A percentile compares a stretch with the other conserved stretches of the same genome.
phyloP scores from a whole-genome alignment of 352 stramenopile genomes.

The Globisporangium nagaii region DNA sequence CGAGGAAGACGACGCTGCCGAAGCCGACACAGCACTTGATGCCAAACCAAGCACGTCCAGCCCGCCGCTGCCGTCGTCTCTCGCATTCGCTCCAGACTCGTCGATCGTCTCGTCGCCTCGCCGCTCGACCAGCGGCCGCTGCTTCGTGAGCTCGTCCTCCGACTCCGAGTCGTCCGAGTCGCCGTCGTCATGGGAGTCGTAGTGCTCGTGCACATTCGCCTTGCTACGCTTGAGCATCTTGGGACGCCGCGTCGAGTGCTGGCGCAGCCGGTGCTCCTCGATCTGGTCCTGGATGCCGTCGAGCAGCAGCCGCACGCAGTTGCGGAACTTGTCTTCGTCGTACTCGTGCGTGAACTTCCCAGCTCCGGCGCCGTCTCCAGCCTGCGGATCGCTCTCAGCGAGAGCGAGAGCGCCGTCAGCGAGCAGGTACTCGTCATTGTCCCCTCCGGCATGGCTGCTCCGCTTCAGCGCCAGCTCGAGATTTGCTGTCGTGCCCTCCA shows the following conservation, averaged over 20 bases:
- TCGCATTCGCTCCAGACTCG: neutral
- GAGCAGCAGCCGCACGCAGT: slow-evolving; percentile 61
- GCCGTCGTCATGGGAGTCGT: neutral
- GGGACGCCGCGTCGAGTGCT: slow-evolving; percentile 28
- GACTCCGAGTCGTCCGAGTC: slow-evolving; percentile 14
- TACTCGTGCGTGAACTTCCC: slow-evolving; percentile 30
- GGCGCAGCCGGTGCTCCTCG: slow-evolving; percentile 60
- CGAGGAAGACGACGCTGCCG: slow-evolving; percentile 5
- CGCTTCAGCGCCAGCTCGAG: neutral
- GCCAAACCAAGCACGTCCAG: neutral
- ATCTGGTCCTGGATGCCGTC: slow-evolving; percentile 83
- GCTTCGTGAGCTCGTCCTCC: slow-evolving; percentile 7
- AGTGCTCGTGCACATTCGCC: slow-evolving; percentile 8
- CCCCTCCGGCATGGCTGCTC: slow-evolving; percentile 11
- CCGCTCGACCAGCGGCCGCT: slow-evolving; percentile 6
- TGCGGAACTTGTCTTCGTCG: slow-evolving; percentile 57
- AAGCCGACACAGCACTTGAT: neutral
- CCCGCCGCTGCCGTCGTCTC: neutral
- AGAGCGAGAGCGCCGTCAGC: neutral
- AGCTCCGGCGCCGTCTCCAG: slow-evolving; percentile 2
- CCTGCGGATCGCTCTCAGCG: slow-evolving; percentile 4
- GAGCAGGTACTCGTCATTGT: neutral
- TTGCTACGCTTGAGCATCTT: slow-evolving; percentile 24
- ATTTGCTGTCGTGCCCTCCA: neutral
- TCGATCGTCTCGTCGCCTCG: neutral